A percentile compares a stretch with the other conserved stretches of the same genome.
Evolutionary conservation across 106 monocot species (phyloP).

Genomic region (Allium sativum): DNA sequence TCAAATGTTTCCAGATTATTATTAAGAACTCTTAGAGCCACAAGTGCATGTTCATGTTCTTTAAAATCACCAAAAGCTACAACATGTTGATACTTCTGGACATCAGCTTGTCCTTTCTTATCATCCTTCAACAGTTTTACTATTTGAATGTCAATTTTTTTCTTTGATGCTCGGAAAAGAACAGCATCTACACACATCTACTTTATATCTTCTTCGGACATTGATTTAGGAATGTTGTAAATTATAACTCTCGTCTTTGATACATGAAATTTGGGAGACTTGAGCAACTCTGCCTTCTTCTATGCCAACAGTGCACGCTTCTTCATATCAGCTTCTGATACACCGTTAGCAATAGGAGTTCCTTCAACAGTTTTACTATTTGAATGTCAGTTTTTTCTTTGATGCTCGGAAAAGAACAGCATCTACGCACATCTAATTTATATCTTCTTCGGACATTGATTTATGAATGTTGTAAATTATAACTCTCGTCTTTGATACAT

Average conservation of each 20-base stretch:
- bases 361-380: conserved; percentile 92
- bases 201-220: conserved; percentile 67
- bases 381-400: conserved; percentile 78
- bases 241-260: conserved; percentile 86
- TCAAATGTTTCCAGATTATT: conserved; percentile 97
- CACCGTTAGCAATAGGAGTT: conserved; percentile 90
- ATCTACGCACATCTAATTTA: conserved; percentile 69
- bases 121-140: conserved; percentile 86
- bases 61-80: conserved; percentile 96
- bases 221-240: conserved; percentile 89
- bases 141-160: conserved; percentile 79
- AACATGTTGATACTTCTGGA: conserved; percentile 51
- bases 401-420: conserved; percentile 78
- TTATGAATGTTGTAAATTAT: conserved; percentile 94
- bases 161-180: conserved; percentile 78
- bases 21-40: conserved; percentile 88
- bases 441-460: conserved; percentile 58
- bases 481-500: conserved; percentile 85
- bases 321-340: conserved; percentile 77
- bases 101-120: conserved; percentile 51
- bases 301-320: conserved; percentile 69
- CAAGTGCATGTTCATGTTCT: conserved; percentile 95
- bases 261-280: conserved; percentile 82
- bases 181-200: conserved; percentile 71
- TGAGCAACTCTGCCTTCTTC: conserved; percentile 65